Evolutionary conservation across 129 eudicot species (phyloP).

Genomic region (Ambrosia artemisiifolia): DNA sequence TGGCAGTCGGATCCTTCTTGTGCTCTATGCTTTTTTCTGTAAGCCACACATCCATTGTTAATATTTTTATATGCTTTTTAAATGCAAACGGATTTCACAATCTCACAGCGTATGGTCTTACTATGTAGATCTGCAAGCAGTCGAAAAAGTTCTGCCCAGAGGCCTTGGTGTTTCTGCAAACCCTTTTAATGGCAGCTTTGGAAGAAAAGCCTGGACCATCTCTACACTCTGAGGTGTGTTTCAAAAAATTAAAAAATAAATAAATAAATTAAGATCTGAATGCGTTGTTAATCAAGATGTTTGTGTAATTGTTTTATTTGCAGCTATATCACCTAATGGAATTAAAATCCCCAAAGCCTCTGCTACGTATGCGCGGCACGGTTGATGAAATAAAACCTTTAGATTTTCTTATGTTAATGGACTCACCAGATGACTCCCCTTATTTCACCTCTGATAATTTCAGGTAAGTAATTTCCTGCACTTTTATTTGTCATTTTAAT

Average conservation of each 20-base stretch:
- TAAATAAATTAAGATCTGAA: neutral
- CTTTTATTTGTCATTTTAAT: neutral
- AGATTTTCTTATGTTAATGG: conserved; percentile 68
- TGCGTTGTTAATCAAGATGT: neutral
- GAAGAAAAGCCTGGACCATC: conserved; percentile 34
- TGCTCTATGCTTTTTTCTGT: conserved; percentile 88
- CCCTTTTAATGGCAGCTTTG: conserved; percentile 61
- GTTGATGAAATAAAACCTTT: conserved; percentile 53
- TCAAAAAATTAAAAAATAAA: neutral
- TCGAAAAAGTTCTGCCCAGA: conserved; percentile 92
- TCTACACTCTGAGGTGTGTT: conserved; percentile 56
- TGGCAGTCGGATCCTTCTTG: conserved; percentile 80
- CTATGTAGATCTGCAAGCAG: conserved; percentile 67
- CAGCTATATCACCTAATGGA: conserved; percentile 78
- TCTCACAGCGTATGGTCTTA: conserved; percentile 15
- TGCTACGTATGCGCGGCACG: conserved; percentile 47
- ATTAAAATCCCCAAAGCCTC: conserved; percentile 53
- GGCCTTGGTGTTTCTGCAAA: conserved; percentile 61
- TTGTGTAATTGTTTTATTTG: conserved; percentile 5
- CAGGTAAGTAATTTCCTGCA: conserved; percentile 45
- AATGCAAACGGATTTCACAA: neutral
- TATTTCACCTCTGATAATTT: conserved; percentile 61
- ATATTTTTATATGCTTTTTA: neutral
- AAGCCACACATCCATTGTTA: conserved; percentile 5
- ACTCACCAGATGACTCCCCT: conserved; percentile 65